Evolutionary conservation across 164 flowering plant genomes (phyloP).

Genomic region (Nymphaea thermarum): DNA sequence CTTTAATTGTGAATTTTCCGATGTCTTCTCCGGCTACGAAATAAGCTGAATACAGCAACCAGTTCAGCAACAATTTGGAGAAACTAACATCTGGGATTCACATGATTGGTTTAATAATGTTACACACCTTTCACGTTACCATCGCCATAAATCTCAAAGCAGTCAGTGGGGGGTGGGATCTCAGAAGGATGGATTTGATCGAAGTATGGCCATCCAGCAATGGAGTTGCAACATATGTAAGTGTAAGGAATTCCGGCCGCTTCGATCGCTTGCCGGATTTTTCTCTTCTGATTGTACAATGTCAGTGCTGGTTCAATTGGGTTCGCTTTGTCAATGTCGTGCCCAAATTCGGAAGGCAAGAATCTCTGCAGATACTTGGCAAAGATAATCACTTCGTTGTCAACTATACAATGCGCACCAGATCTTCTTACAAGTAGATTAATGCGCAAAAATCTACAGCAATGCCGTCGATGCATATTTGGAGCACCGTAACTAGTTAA

Average conservation of each 20-base stretch:
- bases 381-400: too few relatives aligned
- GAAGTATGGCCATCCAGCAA: conserved; percentile 71
- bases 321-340: conserved; percentile 53
- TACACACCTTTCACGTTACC: conserved; percentile 55
- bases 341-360: conserved; percentile 75
- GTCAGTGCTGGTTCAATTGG: conserved; percentile 63
- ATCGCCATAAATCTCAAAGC: conserved; percentile 62
- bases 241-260: conserved; percentile 40
- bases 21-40: conserved; percentile 61
- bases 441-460: too few relatives aligned
- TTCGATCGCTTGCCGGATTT: conserved; percentile 31
- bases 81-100: not conserved
- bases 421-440: too few relatives aligned
- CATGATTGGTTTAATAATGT: not conserved
- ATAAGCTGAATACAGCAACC: conserved; percentile 29
- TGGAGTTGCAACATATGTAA: conserved; percentile 64
- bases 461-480: too few relatives aligned
- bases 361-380: conserved; percentile 32
- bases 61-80: too few relatives aligned
- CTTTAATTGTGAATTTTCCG: conserved; percentile 54
- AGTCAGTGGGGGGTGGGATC: conserved; percentile 52
- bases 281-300: conserved; percentile 50
- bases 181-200: conserved; percentile 64
- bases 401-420: too few relatives aligned
- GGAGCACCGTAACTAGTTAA: too few relatives aligned